phyloP scores from a whole-genome alignment of 495 filamentous ascomycete genomes.

The Glonium stellatum region DNA sequence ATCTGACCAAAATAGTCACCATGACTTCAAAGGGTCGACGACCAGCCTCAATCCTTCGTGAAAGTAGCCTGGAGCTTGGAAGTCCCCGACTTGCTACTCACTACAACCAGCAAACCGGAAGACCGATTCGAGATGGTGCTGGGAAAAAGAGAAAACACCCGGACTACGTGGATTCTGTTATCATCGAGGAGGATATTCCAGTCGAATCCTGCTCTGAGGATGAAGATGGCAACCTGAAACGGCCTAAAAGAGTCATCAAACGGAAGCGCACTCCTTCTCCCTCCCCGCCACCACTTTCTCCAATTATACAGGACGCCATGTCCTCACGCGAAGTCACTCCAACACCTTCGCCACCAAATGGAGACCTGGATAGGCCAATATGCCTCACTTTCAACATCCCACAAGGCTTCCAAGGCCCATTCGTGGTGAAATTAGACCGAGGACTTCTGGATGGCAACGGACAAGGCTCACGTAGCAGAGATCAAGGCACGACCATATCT shows the following conservation, averaged over 20 bases:
- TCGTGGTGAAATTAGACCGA: slow-evolving; percentile 23
- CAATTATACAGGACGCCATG: slow-evolving; percentile 19
- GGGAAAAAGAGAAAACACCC: slow-evolving; percentile 11
- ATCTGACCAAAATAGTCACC: not conserved
- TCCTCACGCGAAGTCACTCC: slow-evolving; percentile 9
- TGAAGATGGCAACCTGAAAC: slow-evolving; percentile 16
- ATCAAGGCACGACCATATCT: not conserved
- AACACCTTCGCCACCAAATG: not conserved
- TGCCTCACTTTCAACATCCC: slow-evolving; percentile 32
- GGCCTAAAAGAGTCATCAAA: slow-evolving; percentile 9
- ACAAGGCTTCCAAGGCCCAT: slow-evolving; percentile 30
- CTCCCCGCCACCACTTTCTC: slow-evolving; percentile 20
- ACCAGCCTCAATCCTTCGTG: not conserved
- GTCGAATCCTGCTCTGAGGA: slow-evolving; percentile 20
- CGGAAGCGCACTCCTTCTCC: slow-evolving; percentile 23
- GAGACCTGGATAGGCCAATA: slow-evolving; percentile 13
- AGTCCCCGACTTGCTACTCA: not conserved
- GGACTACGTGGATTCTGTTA: slow-evolving; percentile 18
- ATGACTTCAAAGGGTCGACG: not conserved
- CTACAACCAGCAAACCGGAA: slow-evolving; percentile 22
- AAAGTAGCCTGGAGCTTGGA: slow-evolving; percentile 19
- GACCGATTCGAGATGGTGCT: slow-evolving; percentile 20
- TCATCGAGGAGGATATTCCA: slow-evolving; percentile 23
- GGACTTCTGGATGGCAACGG: not conserved
- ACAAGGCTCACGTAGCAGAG: not conserved